These are phyloP conservation scores for Mycosarcoma mackinlayi DNA, from an alignment of 1,284 basidiomycete species.

Conservation along the genomic window DNA sequence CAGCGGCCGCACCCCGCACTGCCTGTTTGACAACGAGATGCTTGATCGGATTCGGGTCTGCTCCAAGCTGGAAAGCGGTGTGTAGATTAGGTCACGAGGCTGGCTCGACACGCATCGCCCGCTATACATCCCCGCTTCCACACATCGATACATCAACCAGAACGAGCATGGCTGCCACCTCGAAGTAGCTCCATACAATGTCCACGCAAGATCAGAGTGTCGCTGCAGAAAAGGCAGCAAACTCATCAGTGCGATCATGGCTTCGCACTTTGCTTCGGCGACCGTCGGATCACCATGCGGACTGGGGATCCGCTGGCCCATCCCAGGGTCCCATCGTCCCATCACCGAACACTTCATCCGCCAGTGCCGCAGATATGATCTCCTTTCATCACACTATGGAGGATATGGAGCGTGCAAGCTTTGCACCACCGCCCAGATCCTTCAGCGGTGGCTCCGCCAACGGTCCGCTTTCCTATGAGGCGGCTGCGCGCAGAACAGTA, in stretches of 20 bases:
- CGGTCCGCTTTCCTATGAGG: conserved; percentile 15
- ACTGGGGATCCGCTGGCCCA: neutral
- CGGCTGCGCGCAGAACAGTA: conserved; percentile 18
- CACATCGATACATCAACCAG: no score
- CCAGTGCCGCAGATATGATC: conserved; percentile 31
- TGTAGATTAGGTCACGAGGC: no score
- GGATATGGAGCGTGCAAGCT: conserved; percentile 18
- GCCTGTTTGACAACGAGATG: neutral
- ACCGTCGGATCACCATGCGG: conserved; percentile 10
- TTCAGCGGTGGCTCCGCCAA: conserved; percentile 38
- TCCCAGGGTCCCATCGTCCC: no score
- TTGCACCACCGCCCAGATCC: conserved; percentile 35
- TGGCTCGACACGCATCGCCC: no score
- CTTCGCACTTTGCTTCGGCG: conserved; percentile 24
- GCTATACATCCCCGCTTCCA: no score
- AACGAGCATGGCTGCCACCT: neutral
- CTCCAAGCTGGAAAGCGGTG: neutral
- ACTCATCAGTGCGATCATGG: conserved; percentile 29
- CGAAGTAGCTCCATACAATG: conserved; percentile 1
- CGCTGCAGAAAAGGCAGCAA: conserved; percentile 12
- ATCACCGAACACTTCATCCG: no score
- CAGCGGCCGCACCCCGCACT: no score
- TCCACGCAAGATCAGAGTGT: conserved; percentile 5
- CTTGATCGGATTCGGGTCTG: neutral
- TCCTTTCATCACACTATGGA: conserved; percentile 47